A percentile compares a stretch with the other conserved stretches of the same genome.
These are phyloP conservation scores for Melaleuca alternifolia DNA, from an alignment of 345 rosid species.

Conservation along the genomic window DNA sequence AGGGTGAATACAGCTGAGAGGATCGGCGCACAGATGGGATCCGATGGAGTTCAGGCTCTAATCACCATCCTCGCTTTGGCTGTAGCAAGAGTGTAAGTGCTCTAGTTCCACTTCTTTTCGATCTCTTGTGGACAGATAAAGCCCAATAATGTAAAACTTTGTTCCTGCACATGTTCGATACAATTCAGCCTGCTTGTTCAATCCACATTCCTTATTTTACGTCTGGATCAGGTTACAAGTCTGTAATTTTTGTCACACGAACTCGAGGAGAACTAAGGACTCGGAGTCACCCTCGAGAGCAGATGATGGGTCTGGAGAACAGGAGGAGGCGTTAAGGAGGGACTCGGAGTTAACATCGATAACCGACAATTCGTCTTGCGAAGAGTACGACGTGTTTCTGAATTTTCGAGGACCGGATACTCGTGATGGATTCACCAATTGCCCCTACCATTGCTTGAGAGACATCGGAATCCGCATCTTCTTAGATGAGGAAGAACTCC, in stretches of 20 bases:
- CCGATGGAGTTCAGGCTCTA: not conserved
- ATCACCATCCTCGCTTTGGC: not conserved
- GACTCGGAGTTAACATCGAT: too few species aligned
- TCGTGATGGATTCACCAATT: too few species aligned
- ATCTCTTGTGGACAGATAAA: not conserved
- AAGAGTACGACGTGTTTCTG: too few species aligned
- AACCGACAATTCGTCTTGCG: too few species aligned
- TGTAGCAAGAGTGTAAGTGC: not conserved
- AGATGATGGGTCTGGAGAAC: too few species aligned
- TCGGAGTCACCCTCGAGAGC: too few species aligned
- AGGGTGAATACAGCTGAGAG: not conserved
- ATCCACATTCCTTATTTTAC: not conserved
- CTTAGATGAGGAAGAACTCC: too few species aligned
- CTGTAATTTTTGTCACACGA: not conserved
- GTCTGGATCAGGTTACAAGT: not conserved
- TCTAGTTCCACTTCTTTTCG: not conserved
- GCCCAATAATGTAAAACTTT: not conserved
- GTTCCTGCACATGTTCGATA: not conserved
- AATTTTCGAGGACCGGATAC: too few species aligned
- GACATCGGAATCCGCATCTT: too few species aligned
- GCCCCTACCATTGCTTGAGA: too few species aligned
- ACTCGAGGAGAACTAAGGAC: not conserved
- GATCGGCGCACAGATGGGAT: not conserved
- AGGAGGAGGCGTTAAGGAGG: too few species aligned
- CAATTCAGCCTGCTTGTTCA: not conserved